A percentile compares a stretch with the other conserved stretches of the same genome.
These are phyloP conservation scores for Mortierella hygrophila DNA, from an alignment of 192 early-diverging fungal species.

Conservation along the genomic window DNA sequence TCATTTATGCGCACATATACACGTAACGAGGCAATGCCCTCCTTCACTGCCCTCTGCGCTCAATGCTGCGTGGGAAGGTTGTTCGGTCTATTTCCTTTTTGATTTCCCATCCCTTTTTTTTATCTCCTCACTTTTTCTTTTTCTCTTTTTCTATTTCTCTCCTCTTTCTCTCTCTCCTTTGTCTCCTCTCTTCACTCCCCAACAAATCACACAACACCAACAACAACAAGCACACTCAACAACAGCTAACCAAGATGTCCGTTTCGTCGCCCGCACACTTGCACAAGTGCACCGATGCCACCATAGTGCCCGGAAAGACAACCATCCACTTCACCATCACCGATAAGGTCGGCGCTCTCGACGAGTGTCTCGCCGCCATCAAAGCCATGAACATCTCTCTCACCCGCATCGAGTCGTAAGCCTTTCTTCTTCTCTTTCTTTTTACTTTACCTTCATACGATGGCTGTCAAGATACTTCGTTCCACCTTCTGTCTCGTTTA, in stretches of 20 bases:
- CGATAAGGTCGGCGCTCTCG: constrained; percentile 88
- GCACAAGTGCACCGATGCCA: constrained; percentile 46
- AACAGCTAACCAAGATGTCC: constrained; percentile 7
- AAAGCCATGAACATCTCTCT: constrained; percentile 82
- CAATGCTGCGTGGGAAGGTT: background rate
- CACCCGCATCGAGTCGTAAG: constrained; percentile 91
- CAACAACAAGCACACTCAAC: background rate
- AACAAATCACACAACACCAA: background rate
- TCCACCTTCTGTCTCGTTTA: too few species aligned
- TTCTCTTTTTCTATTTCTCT: background rate
- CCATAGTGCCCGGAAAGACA: constrained; percentile 50
- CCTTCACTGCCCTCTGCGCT: background rate
- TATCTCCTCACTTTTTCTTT: background rate
- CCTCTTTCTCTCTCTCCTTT: background rate
- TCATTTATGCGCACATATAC: background rate
- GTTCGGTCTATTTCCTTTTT: background rate
- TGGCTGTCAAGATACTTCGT: background rate
- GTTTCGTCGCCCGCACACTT: constrained; percentile 13
- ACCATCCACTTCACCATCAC: constrained; percentile 82
- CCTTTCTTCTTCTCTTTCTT: background rate
- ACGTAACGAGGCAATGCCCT: background rate
- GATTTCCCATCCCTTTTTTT: background rate
- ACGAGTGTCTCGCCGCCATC: constrained; percentile 82
- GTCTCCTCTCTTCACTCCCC: background rate
- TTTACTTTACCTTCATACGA: background rate